These are phyloP conservation scores for Candida cerambycidarum DNA, from an alignment of 805 yeast genomes.

Conservation along the genomic window DNA sequence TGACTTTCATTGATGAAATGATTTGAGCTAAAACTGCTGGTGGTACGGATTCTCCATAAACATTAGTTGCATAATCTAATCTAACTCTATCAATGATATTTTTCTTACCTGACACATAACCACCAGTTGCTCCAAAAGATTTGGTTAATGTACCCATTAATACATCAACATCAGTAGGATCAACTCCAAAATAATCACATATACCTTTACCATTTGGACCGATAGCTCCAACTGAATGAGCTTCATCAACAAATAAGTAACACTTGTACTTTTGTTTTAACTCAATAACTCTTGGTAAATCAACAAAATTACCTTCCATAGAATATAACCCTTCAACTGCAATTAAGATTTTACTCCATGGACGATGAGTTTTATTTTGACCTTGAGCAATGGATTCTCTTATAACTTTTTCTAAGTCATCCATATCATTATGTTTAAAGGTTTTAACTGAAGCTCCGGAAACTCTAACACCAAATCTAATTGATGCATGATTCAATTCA, in stretches of 20 bases:
- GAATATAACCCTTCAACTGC: conserved; percentile 92
- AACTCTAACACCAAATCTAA: conserved; percentile 89
- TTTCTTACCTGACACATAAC: conserved; percentile 82
- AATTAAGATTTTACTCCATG: conserved; percentile 85
- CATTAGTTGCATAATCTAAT: conserved; percentile 67
- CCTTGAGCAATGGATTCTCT: conserved; percentile 90
- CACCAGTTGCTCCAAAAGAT: conserved; percentile 99
- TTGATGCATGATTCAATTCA: conserved; percentile 92
- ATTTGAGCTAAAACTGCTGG: conserved; percentile 92
- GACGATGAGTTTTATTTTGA: conserved; percentile 92
- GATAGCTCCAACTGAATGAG: conserved; percentile 98
- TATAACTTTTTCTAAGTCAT: conserved; percentile 67
- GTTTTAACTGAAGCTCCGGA: conserved; percentile 93
- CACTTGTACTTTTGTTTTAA: conserved; percentile 83
- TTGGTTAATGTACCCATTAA: conserved; percentile 98
- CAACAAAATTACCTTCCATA: conserved; percentile 89
- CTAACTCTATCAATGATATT: conserved; percentile 71
- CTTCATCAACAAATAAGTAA: conserved; percentile 92
- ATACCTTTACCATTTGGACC: conserved; percentile 94
- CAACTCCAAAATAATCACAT: conserved; percentile 86
- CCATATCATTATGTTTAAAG: conserved; percentile 90
- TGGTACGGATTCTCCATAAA: conserved; percentile 83
- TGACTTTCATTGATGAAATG: conserved; percentile 71
- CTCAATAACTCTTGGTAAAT: conserved; percentile 72
- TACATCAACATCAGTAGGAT: conserved; percentile 75